Evolutionary conservation across 1,284 basidiomycete genomes (phyloP).

Genomic region (Melampsora abietis-canadensis): DNA sequence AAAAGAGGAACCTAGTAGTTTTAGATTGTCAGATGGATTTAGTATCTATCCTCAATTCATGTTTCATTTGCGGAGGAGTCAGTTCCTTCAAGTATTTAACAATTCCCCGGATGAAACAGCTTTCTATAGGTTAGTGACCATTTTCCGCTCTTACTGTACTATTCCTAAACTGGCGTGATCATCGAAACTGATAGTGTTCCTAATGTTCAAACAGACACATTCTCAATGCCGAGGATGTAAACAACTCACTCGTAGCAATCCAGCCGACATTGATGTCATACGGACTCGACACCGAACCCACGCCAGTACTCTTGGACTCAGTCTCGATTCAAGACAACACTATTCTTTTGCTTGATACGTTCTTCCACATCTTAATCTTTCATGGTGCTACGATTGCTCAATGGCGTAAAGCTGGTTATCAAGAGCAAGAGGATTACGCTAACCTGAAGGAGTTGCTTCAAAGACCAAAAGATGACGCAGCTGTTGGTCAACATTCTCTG

Average conservation of each 20-base stretch:
- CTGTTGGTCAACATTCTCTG: slow-evolving; percentile 47
- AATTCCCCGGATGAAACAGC: slow-evolving; percentile 99
- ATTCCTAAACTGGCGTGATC: slow-evolving; percentile 8
- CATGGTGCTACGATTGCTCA: slow-evolving; percentile 95
- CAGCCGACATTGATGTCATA: slow-evolving; percentile 99
- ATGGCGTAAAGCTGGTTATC: slow-evolving; percentile 99
- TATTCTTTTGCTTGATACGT: slow-evolving; percentile 95
- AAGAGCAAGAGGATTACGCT: slow-evolving; percentile 97
- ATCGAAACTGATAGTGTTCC: slow-evolving; percentile 18
- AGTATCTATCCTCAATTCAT: slow-evolving; percentile 99
- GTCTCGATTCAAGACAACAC: slow-evolving; percentile 97
- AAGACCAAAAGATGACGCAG: slow-evolving; percentile 66
- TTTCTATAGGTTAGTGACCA: slow-evolving; percentile 73
- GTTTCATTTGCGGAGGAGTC: slow-evolving; percentile 96
- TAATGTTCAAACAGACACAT: slow-evolving; percentile 66
- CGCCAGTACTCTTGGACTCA: slow-evolving; percentile 93
- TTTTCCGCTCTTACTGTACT: not conserved
- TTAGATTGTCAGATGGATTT: slow-evolving; percentile 91
- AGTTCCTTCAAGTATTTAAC: slow-evolving; percentile 99
- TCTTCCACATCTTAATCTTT: slow-evolving; percentile 99
- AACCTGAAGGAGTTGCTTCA: slow-evolving; percentile 95
- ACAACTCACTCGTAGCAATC: slow-evolving; percentile 99
- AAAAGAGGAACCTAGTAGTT: slow-evolving; percentile 94
- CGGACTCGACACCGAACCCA: slow-evolving; percentile 81
- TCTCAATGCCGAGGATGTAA: slow-evolving; percentile 95